These are phyloP conservation scores for Fragosphaeria purpurea DNA, from an alignment of 2,329 filamentous ascomycete genomes.

Conservation along the genomic window DNA sequence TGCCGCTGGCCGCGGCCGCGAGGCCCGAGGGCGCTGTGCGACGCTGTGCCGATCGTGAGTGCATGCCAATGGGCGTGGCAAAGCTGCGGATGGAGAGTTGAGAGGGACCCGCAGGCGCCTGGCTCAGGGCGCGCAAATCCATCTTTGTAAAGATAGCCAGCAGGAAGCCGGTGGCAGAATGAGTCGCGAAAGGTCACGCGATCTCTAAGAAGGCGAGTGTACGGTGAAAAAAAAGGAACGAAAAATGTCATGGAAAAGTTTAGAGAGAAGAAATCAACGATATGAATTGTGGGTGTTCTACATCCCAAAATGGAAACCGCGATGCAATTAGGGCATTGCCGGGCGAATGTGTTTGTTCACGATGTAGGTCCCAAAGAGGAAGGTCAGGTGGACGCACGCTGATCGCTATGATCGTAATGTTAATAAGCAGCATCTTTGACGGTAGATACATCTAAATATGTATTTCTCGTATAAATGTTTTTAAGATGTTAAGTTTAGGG, in stretches of 20 bases:
- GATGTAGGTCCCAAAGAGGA: conserved; percentile 5
- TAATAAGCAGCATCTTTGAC: too few relatives aligned
- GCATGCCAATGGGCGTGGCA: not conserved
- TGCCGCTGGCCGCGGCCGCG: conserved; percentile 2
- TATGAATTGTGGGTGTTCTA: too few relatives aligned
- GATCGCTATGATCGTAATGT: too few relatives aligned
- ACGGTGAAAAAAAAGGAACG: not conserved
- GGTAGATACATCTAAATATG: too few relatives aligned
- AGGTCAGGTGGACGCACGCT: not conserved
- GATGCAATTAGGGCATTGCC: not conserved
- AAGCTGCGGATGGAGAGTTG: not conserved
- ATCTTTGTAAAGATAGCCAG: too few relatives aligned
- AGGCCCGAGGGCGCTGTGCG: not conserved
- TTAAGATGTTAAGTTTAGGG: too few relatives aligned
- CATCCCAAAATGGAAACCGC: too few relatives aligned
- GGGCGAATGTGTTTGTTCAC: not conserved
- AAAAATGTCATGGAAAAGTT: not conserved
- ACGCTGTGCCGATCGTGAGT: not conserved
- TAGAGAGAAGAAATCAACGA: not conserved
- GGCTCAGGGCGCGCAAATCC: too few relatives aligned
- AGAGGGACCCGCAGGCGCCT: not conserved
- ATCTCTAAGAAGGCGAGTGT: too few relatives aligned
- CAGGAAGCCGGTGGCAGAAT: too few relatives aligned
- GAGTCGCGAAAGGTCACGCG: too few relatives aligned
- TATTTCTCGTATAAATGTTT: too few relatives aligned